Evolutionary conservation across 805 yeast genomes (phyloP), one percentile per base, ranked within the genome.

Genomic region (Candida sphagnicola): DNA sequence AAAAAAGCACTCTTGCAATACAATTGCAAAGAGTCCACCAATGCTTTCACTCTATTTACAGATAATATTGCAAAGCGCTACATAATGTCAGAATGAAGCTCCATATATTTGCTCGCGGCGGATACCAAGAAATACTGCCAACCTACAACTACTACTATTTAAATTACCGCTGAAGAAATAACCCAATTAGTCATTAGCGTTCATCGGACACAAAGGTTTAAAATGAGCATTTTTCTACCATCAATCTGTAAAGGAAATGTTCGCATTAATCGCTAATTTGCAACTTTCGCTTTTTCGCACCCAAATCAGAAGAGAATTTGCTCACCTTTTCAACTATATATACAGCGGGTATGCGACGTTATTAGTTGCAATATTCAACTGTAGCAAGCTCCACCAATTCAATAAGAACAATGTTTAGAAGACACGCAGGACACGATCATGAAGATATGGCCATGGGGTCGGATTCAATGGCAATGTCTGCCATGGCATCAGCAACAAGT

Each of bases 361-460:
- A n/a, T n/a, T n/a, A 10, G 24, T 21, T 21, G 24, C 24, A 21
- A 21, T n/a, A n/a, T n/a, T n/a, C n/a, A n/a, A n/a, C n/a, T n/a
- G n/a, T n/a, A n/a, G n/a, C n/a, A n/a, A n/a, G n/a, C n/a, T n/a
- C n/a, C n/a, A n/a, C 6, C 24, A 21, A 21, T 21, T 6, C 8
- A 21, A 8, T 26, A 26, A 13, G 14, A 12, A 8, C 6, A 10
- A 33, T 33, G 35, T 33, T 33, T 23, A 33, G 17, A 23, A 33
- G 35, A 30, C 33, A 36, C 31, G 29, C 14, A 11, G 26, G 24
- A 4, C 5, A 21, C 17, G n/a, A 14, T 17, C 10, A 38, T 26
- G 36, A 37, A 31, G 38, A 33, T 26, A 43, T 48, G 50, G 43
- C 23, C 11, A 40, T 40, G 45, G 37, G 34, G 18, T 30, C 45